Base-by-base conservation (phyloP, 805 yeast species). In the Monosporozyma yasuniensis region DNA sequence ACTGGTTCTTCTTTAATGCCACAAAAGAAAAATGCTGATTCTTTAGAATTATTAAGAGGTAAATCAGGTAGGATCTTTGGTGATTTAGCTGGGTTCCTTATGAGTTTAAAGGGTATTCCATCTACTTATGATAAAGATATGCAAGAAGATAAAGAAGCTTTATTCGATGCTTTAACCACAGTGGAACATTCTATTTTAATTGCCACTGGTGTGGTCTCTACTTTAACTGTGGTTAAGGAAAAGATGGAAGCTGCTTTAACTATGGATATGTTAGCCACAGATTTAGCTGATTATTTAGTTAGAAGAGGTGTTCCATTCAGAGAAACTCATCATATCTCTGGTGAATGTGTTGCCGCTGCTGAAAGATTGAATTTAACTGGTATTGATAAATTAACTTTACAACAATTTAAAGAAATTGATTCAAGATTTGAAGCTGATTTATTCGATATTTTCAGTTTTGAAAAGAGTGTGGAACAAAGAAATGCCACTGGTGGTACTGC, bases 111-210 rank as follows among this genome's bases (percentile, higher is more conserved):
- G 71, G 89, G 96, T n/a, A 87, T 91, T 54, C 99, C 99, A 38
- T 90, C 98, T 11, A 87, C 98, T 19, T 93, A 93, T 70, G 89
- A 93, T 74, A 93, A 93, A 72, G 99, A 93, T 68, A 83, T 93
- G 84, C 99, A 93, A 73, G 99, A 93, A 70, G 99, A 93, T 70
- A 93, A 93, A 69, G 99, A 93, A 70, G 96, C 99, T n/a, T 74
- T 93, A 55, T 93, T 93, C 62, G 99, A 93, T 70, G 80, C 86
- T 57, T 71, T 93, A 66, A 74, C 80, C 47, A 91, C 99, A 1
- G 95, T 91, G 22, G 95, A 88, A 60, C 98, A 93, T 71, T 93
- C 98, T 1, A 78, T 90, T 44, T 75, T 87, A 56, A 93, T 93
- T 64, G 95, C 98, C 30, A 90, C 97, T 1, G 99, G 99, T 56